phyloP scores from a whole-genome alignment of 805 yeast species.

The Brettanomyces nanus region DNA sequence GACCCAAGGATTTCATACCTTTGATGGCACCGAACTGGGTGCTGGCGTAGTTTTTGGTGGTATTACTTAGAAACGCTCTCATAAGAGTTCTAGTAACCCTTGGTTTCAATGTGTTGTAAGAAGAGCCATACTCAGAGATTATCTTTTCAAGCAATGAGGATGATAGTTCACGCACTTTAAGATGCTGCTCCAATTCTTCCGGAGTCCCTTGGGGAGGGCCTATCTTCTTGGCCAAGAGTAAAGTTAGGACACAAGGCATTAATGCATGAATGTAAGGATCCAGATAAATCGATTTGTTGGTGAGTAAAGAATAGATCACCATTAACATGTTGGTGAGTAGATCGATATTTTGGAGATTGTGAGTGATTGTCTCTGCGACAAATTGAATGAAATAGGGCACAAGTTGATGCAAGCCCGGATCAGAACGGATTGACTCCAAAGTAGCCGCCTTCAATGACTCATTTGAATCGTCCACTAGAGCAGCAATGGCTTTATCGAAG shows the following conservation, averaged over 20 bases:
- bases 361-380: slow-evolving; percentile 90
- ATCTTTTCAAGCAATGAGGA: slow-evolving; percentile 75
- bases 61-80: slow-evolving; percentile 73
- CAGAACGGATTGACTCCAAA: slow-evolving; percentile 72
- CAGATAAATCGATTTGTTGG: slow-evolving; percentile 76
- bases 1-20: slow-evolving; percentile 78
- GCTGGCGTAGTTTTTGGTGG: slow-evolving; percentile 68
- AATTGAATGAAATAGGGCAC: slow-evolving; percentile 96
- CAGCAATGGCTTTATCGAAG: slow-evolving; percentile 83
- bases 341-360: slow-evolving; percentile 66
- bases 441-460: slow-evolving; percentile 70
- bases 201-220: slow-evolving; percentile 34
- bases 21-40: slow-evolving; percentile 88
- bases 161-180: slow-evolving; percentile 79
- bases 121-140: slow-evolving; percentile 70
- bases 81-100: slow-evolving; percentile 88
- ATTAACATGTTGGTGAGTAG: slow-evolving; percentile 79
- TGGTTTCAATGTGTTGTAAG: slow-evolving; percentile 84
- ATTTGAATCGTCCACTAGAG: slow-evolving; percentile 51
- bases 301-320: slow-evolving; percentile 74
- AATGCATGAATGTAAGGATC: slow-evolving; percentile 95
- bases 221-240: slow-evolving; percentile 81
- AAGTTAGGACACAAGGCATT: slow-evolving; percentile 92
- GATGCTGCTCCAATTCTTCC: slow-evolving; percentile 25
- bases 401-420: slow-evolving; percentile 93